These are phyloP conservation scores for Saturnispora hagleri DNA, from an alignment of 805 yeast genomes.

Conservation along the genomic window DNA sequence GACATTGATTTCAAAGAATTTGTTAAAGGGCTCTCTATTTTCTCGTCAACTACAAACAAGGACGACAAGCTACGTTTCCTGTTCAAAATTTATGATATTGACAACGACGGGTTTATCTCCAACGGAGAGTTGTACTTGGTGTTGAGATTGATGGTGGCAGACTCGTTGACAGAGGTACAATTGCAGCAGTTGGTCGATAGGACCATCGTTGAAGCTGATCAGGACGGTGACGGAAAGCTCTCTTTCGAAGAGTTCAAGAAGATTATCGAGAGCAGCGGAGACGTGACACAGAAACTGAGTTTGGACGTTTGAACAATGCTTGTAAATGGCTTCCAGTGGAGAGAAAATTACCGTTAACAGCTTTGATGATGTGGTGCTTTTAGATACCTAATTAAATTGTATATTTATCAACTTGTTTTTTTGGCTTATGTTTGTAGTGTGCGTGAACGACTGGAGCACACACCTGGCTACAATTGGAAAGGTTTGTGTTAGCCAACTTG, in stretches of 20 bases:
- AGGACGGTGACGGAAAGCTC: slow-evolving; percentile 77
- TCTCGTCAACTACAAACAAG: slow-evolving; percentile 72
- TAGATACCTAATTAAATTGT: too few species aligned
- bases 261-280: slow-evolving; percentile 44
- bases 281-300: slow-evolving; percentile 25
- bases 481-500: too few species aligned
- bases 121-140: slow-evolving; percentile 92
- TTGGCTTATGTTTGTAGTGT: too few species aligned
- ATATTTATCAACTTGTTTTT: too few species aligned
- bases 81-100: slow-evolving; percentile 90
- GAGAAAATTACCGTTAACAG: too few species aligned
- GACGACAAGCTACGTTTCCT: slow-evolving; percentile 83
- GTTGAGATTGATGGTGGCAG: slow-evolving; percentile 94
- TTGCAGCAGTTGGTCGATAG: slow-evolving; percentile 95
- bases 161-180: slow-evolving; percentile 74
- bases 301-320: slow-evolving; percentile 20
- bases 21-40: slow-evolving; percentile 58
- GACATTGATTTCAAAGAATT: slow-evolving; percentile 94
- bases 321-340: too few species aligned
- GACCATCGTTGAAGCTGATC: slow-evolving; percentile 88
- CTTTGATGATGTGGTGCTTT: too few species aligned
- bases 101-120: slow-evolving; percentile 87
- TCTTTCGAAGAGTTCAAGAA: slow-evolving; percentile 79
- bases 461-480: too few species aligned
- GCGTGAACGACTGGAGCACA: too few species aligned